Conservation (phyloP, 2,329 filamentous ascomycete genomes). For the Fulvia fulva region DNA sequence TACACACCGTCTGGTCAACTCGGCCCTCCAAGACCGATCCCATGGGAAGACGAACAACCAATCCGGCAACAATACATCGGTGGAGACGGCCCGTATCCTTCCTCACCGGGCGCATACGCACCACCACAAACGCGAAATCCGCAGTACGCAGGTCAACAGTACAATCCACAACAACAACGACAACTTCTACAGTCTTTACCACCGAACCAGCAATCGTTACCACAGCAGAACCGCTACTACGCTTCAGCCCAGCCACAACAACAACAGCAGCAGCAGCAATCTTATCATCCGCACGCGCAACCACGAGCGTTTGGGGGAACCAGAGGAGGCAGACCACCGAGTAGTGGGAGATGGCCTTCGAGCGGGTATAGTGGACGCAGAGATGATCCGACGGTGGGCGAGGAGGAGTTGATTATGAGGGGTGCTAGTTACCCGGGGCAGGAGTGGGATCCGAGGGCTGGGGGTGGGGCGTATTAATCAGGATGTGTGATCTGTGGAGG, state of each 20-base stretch:
- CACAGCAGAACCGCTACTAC: slow-evolving; percentile 10
- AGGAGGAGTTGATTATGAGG: slow-evolving; percentile 48
- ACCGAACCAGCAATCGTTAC: slow-evolving; percentile 9
- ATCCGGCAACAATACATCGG: neutral
- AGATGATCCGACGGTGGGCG: slow-evolving; percentile 27
- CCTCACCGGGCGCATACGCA: neutral
- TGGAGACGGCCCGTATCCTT: neutral
- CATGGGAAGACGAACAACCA: slow-evolving; percentile 6
- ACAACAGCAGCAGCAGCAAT: slow-evolving; percentile 8
- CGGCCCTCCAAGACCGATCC: neutral
- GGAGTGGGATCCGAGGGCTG: slow-evolving; percentile 58
- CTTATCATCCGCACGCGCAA: neutral
- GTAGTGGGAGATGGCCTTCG: slow-evolving; percentile 7
- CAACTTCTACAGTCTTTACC: neutral
- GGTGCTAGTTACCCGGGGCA: slow-evolving; percentile 67
- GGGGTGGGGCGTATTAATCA: neutral
- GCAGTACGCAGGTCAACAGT: slow-evolving; percentile 6
- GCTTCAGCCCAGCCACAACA: slow-evolving; percentile 10
- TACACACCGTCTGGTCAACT: neutral
- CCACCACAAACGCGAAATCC: slow-evolving; percentile 1
- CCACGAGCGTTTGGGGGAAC: neutral
- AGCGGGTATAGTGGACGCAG: slow-evolving; percentile 26
- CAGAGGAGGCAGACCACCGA: neutral
- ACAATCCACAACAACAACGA: neutral
- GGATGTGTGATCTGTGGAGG: neutral